A percentile compares a stretch with the other conserved stretches of the same genome.
These are phyloP conservation scores for Suillus sp. DNA, from an alignment of 768 basidiomycete genomes.

Conservation along the genomic window DNA sequence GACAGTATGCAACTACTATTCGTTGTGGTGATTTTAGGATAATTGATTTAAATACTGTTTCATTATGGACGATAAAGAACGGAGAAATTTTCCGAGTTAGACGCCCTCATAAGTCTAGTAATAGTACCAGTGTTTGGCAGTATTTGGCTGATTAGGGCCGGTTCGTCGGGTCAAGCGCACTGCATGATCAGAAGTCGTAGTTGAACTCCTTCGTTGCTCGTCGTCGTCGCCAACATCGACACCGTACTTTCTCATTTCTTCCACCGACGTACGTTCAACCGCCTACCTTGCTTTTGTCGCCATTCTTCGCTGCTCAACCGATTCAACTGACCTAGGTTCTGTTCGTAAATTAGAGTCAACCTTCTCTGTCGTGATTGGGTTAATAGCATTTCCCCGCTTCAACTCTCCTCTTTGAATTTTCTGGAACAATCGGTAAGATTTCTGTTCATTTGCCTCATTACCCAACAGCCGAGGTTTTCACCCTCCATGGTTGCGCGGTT, in stretches of 20 bases:
- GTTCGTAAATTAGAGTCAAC: constrained; percentile 26
- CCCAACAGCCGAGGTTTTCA: constrained; percentile 17
- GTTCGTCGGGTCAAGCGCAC: constrained; percentile 23
- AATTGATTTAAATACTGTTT: constrained; percentile 5
- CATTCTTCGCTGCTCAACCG: constrained; percentile 11
- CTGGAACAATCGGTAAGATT: constrained; percentile 28
- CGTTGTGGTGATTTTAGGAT: constrained; percentile 6
- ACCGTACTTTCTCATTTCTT: constrained; percentile 17
- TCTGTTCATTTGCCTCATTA: constrained; percentile 12
- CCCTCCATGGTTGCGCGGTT: constrained; percentile 28
- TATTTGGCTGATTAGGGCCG: constrained; percentile 40
- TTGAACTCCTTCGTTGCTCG: constrained; percentile 27
- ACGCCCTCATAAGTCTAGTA: background rate
- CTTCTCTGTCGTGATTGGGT: constrained; percentile 32
- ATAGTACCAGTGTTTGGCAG: constrained; percentile 22
- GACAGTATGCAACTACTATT: constrained; percentile 17
- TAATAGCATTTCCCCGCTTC: constrained; percentile 19
- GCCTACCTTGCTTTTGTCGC: constrained; percentile 11
- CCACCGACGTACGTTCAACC: constrained; percentile 22
- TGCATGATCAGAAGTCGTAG: constrained; percentile 26
- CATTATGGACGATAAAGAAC: background rate
- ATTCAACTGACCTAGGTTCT: constrained; percentile 25
- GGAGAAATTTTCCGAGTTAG: background rate
- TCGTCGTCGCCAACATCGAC: constrained; percentile 35
- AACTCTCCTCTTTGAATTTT: constrained; percentile 24